Base-by-base conservation (phyloP, 2,329 filamentous ascomycete species). In the Talaromyces sp. region DNA sequence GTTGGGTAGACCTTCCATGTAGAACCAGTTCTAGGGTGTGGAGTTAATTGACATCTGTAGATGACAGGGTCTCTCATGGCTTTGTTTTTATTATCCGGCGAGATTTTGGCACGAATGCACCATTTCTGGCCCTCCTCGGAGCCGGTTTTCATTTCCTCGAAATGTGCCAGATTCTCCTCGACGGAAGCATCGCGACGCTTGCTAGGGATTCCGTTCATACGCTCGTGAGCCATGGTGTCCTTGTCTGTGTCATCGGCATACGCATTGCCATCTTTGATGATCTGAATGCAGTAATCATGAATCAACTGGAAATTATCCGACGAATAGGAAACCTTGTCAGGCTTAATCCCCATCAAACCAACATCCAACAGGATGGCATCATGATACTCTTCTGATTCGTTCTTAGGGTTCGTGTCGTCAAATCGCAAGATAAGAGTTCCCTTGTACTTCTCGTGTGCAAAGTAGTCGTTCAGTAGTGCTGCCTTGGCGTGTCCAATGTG, bases 401-500 rank as follows among this genome's bases (percentile, higher is more conserved):
- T 98, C 63, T 90, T 88, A 8, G 95, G 95, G 78, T 99, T 99
- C 61, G 95, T 99, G 44, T 99, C 95, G 73, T 99, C 95, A 72
- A 99, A 95, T 63, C 95, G 90, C 56, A 98, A 85, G 63, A 96
- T 87, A 69, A 99, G 83, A 70, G 89, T 96, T 70, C 95, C 95
- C 63, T 93, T 88, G 82, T 96, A 96, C 69, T 92, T 90, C 74
- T 92, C 89, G 76, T 97, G 92, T 52, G 92, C 93, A 69, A 98
- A 98, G 82, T 96, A 98, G 75, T 98, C 93, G 80, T 95, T 96
- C 61, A 98, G 86, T 60, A 96, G 83, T 6, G 92, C 92, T 32
- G 92, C 92, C 80, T 98, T 98, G 68, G 92, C 92, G 80, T 98
- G 93, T 59, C 93, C 93, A 66, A 97, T 96, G 79, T 97, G 93